Percentiles rank a stretch among this genome's conserved stretches.
phyloP scores from a whole-genome alignment of 192 early-diverging fungal genomes.

The Backusella psychrophila region DNA sequence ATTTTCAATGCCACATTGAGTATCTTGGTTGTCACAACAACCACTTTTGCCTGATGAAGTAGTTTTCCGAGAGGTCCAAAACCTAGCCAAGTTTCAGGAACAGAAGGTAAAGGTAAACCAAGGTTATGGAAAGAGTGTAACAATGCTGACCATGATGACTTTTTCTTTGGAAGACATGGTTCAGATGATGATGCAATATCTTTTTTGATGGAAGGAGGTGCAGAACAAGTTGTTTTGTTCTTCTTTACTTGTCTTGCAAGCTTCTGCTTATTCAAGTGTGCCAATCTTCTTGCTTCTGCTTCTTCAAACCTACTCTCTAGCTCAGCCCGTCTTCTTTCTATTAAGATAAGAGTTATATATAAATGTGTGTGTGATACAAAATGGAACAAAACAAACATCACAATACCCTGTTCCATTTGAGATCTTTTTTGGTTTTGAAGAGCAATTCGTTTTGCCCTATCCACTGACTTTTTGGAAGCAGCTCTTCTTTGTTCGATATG shows the following conservation, averaged over 20 bases:
- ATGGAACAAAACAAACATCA: not conserved
- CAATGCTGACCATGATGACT: not conserved
- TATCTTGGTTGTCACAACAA: conserved; percentile 39
- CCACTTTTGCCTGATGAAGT: conserved; percentile 32
- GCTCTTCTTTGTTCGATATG: conserved; percentile 20
- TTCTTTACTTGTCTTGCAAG: not conserved
- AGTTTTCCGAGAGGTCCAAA: conserved; percentile 34
- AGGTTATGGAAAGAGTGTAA: conserved; percentile 12
- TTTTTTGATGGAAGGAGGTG: not conserved
- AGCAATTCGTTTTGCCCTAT: conserved; percentile 20
- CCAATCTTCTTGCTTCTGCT: conserved; percentile 5
- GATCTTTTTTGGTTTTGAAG: conserved; percentile 7
- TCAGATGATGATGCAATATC: conserved; percentile 3
- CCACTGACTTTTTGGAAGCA: conserved; percentile 19
- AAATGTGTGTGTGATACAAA: not conserved
- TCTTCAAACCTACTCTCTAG: conserved; percentile 12
- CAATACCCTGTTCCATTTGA: conserved; percentile 16
- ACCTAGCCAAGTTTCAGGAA: conserved; percentile 12
- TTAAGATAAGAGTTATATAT: not conserved
- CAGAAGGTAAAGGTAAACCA: conserved; percentile 1
- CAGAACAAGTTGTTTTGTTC: not conserved
- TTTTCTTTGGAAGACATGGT: not conserved
- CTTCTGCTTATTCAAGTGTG: conserved; percentile 6
- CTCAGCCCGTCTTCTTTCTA: conserved; percentile 10
- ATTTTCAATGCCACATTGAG: conserved; percentile 32